Evolutionary conservation across 208 protist species (phyloP).

Genomic region (Trypanosoma theileri): DNA sequence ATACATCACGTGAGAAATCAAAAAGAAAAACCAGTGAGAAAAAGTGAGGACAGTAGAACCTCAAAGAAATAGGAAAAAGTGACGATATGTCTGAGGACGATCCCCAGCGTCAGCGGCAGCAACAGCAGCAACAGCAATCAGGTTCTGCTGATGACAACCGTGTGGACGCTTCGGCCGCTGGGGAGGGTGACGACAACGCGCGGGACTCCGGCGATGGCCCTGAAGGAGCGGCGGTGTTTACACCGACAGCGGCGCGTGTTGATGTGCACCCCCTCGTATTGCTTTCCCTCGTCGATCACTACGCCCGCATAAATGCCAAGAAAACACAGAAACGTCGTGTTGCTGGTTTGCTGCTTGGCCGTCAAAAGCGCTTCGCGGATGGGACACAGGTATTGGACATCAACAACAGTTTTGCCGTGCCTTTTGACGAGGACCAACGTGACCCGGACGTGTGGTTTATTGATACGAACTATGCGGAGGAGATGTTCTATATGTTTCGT

Average conservation of each 20-base stretch:
- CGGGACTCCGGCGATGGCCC: conserved; percentile 7
- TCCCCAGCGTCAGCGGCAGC: not conserved
- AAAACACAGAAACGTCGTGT: conserved; percentile 94
- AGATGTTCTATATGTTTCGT: conserved; percentile 99
- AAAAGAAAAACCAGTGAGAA: not conserved
- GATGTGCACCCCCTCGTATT: conserved; percentile 99
- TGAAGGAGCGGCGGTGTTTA: conserved; percentile 22
- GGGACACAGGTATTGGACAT: conserved; percentile 82
- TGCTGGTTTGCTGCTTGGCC: conserved; percentile 96
- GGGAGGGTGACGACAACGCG: conserved; percentile 19
- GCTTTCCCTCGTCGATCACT: conserved; percentile 99
- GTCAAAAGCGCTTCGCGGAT: conserved; percentile 51
- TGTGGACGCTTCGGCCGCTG: conserved; percentile 10
- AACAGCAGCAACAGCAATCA: not conserved
- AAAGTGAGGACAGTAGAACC: not conserved
- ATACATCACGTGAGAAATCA: not conserved
- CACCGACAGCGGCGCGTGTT: conserved; percentile 75
- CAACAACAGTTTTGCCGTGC: conserved; percentile 98
- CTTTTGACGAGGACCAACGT: conserved; percentile 99
- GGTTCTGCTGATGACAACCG: conserved; percentile 8
- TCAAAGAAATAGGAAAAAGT: conserved; percentile 1
- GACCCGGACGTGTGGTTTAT: conserved; percentile 98
- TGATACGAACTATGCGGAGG: conserved; percentile 94
- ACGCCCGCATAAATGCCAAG: conserved; percentile 95
- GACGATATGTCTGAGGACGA: conserved; percentile 20